These are phyloP conservation scores for Pyrenochaeta sp. DNA, from an alignment of 2,329 filamentous ascomycete species.

Conservation along the genomic window DNA sequence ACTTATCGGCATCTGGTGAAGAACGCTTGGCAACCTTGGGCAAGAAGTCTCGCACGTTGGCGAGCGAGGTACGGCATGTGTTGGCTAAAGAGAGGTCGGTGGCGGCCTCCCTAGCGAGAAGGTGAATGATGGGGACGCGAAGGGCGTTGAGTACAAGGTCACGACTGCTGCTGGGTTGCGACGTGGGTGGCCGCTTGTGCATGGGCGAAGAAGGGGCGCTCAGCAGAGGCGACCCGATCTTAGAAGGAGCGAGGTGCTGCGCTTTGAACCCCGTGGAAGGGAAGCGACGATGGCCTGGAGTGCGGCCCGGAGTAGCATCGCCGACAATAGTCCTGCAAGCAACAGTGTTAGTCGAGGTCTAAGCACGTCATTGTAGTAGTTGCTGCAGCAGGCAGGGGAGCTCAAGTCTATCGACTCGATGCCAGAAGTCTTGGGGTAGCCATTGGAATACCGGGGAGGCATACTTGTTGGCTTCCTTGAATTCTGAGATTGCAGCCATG, in stretches of 20 bases:
- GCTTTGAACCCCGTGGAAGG: conserved; percentile 47
- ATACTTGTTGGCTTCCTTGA: conserved; percentile 68
- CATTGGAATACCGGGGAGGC: conserved; percentile 43
- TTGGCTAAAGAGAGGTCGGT: conserved; percentile 42
- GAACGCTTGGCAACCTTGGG: conserved; percentile 63
- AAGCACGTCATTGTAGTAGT: conserved; percentile 15
- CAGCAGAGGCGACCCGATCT: conserved; percentile 51
- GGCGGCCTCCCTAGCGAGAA: conserved; percentile 59
- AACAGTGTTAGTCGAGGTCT: conserved; percentile 41
- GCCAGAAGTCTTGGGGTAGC: conserved; percentile 27
- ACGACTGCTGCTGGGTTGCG: conserved; percentile 48
- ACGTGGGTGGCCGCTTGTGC: conserved; percentile 51
- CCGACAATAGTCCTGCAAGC: conserved; percentile 48
- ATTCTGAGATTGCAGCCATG: conserved; percentile 66
- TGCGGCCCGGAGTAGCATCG: conserved; percentile 42
- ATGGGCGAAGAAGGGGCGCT: conserved; percentile 49
- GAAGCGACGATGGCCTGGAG: conserved; percentile 47
- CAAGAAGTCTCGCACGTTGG: conserved; percentile 43
- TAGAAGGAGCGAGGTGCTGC: conserved; percentile 47
- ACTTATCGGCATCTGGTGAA: conserved; percentile 54
- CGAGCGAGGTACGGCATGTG: conserved; percentile 39
- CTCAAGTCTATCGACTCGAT: conserved; percentile 23
- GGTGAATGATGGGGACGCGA: conserved; percentile 57
- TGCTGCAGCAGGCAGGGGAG: conserved; percentile 10
- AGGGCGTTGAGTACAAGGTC: conserved; percentile 52